Evolutionary conservation across 2,329 filamentous ascomycete species (phyloP).

Genomic region (Hypoxylon sp.): DNA sequence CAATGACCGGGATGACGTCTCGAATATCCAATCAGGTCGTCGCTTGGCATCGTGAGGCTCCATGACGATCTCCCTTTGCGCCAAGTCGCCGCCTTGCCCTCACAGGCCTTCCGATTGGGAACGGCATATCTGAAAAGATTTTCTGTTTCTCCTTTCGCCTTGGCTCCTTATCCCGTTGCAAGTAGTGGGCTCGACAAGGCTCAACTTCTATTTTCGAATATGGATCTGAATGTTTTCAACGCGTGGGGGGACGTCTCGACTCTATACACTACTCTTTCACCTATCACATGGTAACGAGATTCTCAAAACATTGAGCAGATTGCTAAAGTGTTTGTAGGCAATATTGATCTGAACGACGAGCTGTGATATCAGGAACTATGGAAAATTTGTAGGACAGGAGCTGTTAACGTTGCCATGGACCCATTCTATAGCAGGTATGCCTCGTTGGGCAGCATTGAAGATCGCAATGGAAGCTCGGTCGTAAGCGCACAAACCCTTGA

Average conservation of each 20-base stretch:
- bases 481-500: slow-evolving; percentile 29
- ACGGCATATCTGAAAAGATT: slow-evolving; percentile 32
- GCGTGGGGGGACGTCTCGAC: slow-evolving; percentile 16
- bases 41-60: slow-evolving; percentile 39
- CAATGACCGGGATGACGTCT: slow-evolving; percentile 29
- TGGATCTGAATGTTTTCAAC: slow-evolving; percentile 27
- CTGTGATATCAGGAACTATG: slow-evolving; percentile 8
- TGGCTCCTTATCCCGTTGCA: slow-evolving; percentile 25
- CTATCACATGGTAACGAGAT: slow-evolving; percentile 18
- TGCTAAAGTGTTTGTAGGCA: slow-evolving; percentile 20
- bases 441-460: slow-evolving; percentile 45
- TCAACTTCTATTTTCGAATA: slow-evolving; percentile 40
- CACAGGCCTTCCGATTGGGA: slow-evolving; percentile 25
- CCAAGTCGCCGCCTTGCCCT: slow-evolving; percentile 37
- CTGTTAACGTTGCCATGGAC: slow-evolving; percentile 33
- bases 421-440: slow-evolving; percentile 29
- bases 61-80: slow-evolving; percentile 42
- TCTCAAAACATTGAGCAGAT: slow-evolving; percentile 14
- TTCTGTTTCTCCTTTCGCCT: slow-evolving; percentile 31
- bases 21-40: slow-evolving; percentile 32
- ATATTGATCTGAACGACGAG: slow-evolving; percentile 22
- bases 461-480: slow-evolving; percentile 49
- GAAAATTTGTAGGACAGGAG: slow-evolving; percentile 26
- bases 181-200: slow-evolving; percentile 16
- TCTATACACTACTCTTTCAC: slow-evolving; percentile 3